Base-by-base conservation (phyloP, 805 yeast genomes). In the Vanderwaltozyma polyspora region DNA sequence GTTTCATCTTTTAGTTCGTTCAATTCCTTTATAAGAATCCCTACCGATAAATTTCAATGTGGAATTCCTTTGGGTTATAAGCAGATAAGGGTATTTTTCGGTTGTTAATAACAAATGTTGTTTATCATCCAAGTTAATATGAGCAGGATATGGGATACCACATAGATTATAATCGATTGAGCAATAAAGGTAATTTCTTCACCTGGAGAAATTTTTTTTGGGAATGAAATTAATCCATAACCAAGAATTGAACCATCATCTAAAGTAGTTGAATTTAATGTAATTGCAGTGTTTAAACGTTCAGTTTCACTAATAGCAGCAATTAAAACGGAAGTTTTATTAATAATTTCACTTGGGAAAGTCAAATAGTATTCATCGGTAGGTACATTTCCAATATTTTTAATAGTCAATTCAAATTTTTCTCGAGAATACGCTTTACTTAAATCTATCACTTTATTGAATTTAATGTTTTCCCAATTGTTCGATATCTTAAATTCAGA, bases 181-280 rank as follows among this genome's bases (percentile, higher is more conserved):
- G 78, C 58, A 25, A 61, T 57, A 30, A 89, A 49, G 25, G 66
- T 62, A 31, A 66, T 55, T 22, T 59, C 57, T 19, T 75, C 67
- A 25, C 74, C 72, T 19, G 93, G 82, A 9, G 78, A 69, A 36
- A 87, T 60, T 27, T 91, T 81, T 29, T 64, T 63, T 10, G 84
- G 82, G 33, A 85, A 60, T 25, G 49, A 55, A 21, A 83, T 40
- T 36, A 61, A 56, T 54, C 70, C 76, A 49, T 64, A 68, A 19
- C 51, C 54, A 34, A 62, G 7, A 7, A 8, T 27, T 14, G 43
- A 10, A 28, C 15, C 34, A 9, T 9, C n/a, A 5, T 31, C 24
- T 11, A 19, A 33, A 10, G 41, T 42, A 16, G 32, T 58, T 30
- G 57, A 39, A 27, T 49, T 52, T 17, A 49, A 36, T 18, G 29